Conservation (phyloP, 1,284 basidiomycete species). For the Takashimella koratensis region DNA sequence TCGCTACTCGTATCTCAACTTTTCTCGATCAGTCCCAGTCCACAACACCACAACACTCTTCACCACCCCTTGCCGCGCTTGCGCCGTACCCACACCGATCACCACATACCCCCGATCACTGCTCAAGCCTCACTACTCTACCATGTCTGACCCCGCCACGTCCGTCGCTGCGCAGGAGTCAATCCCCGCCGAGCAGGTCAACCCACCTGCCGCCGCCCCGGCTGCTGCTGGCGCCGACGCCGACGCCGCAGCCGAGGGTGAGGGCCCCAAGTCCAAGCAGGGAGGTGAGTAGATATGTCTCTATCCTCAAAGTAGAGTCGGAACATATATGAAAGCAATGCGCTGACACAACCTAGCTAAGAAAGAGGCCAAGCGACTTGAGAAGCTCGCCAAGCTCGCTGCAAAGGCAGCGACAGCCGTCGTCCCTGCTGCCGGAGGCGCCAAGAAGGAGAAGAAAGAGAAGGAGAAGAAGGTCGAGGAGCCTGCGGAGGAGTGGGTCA, state of each 20-base stretch:
- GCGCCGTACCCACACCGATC: background rate
- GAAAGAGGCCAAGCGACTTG: slow-evolving; percentile 67
- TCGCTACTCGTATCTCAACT: background rate
- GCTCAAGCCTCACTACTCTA: background rate
- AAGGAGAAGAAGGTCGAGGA: slow-evolving; percentile 59
- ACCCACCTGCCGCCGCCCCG: slow-evolving; percentile 15
- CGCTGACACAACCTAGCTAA: slow-evolving; percentile 45
- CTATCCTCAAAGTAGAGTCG: background rate
- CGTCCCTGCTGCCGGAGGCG: slow-evolving; percentile 48
- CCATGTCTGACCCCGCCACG: background rate
- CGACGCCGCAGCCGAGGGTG: slow-evolving; percentile 12
- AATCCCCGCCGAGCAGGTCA: slow-evolving; percentile 32
- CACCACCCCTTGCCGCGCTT: background rate
- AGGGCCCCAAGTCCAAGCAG: slow-evolving; percentile 32
- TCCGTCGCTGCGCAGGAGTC: slow-evolving; percentile 4
- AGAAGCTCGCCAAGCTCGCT: slow-evolving; percentile 60
- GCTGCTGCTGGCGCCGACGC: slow-evolving; percentile 8
- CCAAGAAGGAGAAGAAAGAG: slow-evolving; percentile 73
- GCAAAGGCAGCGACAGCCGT: slow-evolving; percentile 54
- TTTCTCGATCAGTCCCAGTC: background rate
- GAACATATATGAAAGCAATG: background rate
- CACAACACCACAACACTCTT: background rate
- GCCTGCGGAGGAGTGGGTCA: slow-evolving; percentile 64
- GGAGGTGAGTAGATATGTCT: slow-evolving; percentile 32
- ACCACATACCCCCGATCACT: background rate